phyloP scores from a whole-genome alignment of 2,329 filamentous ascomycete genomes.

The Calonectria hawksworthii region DNA sequence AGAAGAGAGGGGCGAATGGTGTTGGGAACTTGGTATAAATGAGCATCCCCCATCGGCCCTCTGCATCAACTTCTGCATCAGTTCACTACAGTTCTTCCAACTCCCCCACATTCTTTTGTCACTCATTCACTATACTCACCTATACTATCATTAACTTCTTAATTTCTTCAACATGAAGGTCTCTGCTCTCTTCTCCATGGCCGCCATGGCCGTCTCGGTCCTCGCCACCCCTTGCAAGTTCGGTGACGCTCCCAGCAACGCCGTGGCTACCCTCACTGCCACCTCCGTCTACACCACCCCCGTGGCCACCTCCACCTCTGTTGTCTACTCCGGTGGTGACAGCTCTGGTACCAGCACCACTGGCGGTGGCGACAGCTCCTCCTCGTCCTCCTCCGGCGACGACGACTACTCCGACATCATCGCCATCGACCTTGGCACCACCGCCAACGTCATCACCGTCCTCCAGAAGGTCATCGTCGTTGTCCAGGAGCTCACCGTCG shows the following conservation, averaged over 20 bases:
- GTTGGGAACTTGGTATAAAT: background rate
- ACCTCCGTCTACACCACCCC: background rate
- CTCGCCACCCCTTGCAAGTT: background rate
- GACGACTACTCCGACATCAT: background rate
- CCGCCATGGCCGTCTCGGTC: background rate
- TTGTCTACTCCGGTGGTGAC: background rate
- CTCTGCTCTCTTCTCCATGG: background rate
- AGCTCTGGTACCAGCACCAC: background rate
- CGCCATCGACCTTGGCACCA: background rate
- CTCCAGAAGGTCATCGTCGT: background rate
- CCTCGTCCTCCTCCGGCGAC: background rate
- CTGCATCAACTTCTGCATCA: background rate
- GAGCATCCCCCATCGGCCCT: background rate
- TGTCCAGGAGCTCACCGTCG: background rate
- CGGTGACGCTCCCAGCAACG: background rate
- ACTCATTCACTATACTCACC: slow-evolving; percentile 2
- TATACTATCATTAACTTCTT: background rate
- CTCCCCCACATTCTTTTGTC: background rate
- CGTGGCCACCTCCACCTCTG: background rate
- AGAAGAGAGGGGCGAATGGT: background rate
- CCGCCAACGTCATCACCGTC: background rate
- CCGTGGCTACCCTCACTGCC: background rate
- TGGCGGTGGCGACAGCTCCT: background rate
- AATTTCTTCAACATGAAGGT: background rate
- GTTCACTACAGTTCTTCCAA: background rate